phyloP scores from a whole-genome alignment of 257 asterid species.

The Henckelia pumila region DNA sequence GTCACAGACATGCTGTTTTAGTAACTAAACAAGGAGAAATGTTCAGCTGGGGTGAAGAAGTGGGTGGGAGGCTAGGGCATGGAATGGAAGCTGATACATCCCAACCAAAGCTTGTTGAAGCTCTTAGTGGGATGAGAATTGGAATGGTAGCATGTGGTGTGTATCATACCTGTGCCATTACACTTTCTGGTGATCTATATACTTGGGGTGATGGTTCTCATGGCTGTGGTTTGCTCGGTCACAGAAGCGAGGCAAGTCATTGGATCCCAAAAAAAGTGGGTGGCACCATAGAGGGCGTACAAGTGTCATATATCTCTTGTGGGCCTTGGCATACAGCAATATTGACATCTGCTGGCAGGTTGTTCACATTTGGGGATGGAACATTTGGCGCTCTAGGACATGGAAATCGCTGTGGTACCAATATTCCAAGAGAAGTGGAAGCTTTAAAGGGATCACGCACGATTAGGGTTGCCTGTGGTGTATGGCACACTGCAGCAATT shows the following conservation, averaged over 20 bases:
- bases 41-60: conserved; percentile 92
- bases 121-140: conserved; percentile 52
- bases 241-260: conserved; percentile 61
- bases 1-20: conserved; percentile 62
- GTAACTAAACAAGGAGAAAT: conserved; percentile 80
- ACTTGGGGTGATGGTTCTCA: conserved; percentile 78
- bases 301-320: conserved; percentile 65
- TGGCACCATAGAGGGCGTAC: conserved; percentile 62
- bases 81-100: conserved; percentile 61
- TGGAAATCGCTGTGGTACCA: conserved; percentile 39
- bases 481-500: conserved; percentile 91
- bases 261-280: conserved; percentile 75
- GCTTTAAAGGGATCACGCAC: conserved; percentile 50
- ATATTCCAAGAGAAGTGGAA: conserved; percentile 69
- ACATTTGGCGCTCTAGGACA: conserved; percentile 88
- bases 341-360: conserved; percentile 47
- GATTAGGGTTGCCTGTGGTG: conserved; percentile 72
- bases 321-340: conserved; percentile 94
- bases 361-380: conserved; percentile 92
- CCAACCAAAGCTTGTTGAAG: conserved; percentile 61
- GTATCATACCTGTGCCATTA: conserved; percentile 76
- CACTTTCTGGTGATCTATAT: conserved; percentile 77
- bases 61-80: conserved; percentile 81
- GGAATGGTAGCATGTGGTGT: conserved; percentile 77
- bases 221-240: conserved; percentile 68